Percentiles rank a stretch among this genome's conserved stretches.
Evolutionary conservation across 768 basidiomycete genomes (phyloP).

Genomic region (Kwoniella heveanensis): DNA sequence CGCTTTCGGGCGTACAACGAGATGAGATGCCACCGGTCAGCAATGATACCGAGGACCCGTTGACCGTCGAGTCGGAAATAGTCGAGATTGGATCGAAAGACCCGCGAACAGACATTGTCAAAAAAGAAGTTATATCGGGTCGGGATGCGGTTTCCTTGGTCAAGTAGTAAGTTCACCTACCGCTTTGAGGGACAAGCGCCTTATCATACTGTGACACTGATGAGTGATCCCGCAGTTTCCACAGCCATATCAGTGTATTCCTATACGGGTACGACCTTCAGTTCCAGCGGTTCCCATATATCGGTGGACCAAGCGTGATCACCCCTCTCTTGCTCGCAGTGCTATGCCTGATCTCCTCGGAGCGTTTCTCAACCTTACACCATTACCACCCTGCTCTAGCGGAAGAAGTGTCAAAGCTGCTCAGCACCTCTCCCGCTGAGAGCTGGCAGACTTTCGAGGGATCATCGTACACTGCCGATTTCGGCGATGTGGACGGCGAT

Average conservation of each 20-base stretch:
- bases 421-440: constrained; percentile 35
- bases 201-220: neutral
- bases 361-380: constrained; percentile 7
- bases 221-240: constrained; percentile 24
- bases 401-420: constrained; percentile 25
- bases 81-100: constrained; percentile 32
- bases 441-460: constrained; percentile 29
- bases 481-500: constrained; percentile 19
- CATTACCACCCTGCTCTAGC: constrained; percentile 23
- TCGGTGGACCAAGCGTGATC: constrained; percentile 34
- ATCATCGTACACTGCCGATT: constrained; percentile 13
- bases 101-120: constrained; percentile 35
- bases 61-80: neutral
- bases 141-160: constrained; percentile 31
- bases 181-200: neutral
- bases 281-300: constrained; percentile 40
- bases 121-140: constrained; percentile 24
- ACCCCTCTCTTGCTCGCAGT: constrained; percentile 44
- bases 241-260: constrained; percentile 21
- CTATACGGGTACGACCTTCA: constrained; percentile 38
- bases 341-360: constrained; percentile 35
- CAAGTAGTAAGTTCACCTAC: constrained; percentile 29
- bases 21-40: too few relatives aligned
- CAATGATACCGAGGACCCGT: neutral
- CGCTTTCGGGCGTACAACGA: too few relatives aligned